A percentile compares a stretch with the other conserved stretches of the same genome.
Evolutionary conservation across 805 yeast species (phyloP).

Genomic region (Alloascoidea africana): DNA sequence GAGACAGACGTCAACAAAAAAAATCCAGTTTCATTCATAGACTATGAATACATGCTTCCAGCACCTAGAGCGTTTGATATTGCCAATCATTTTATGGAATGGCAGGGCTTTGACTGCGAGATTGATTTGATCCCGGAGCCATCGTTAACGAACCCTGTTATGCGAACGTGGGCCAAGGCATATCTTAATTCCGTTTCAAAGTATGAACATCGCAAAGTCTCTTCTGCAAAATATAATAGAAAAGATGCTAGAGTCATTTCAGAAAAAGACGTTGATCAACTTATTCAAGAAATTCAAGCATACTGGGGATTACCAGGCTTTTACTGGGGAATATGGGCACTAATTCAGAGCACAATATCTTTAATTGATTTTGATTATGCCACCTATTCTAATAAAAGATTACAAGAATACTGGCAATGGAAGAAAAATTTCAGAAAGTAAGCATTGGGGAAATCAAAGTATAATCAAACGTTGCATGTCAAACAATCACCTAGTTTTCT

Average conservation of each 20-base stretch:
- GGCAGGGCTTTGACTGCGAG: slow-evolving; percentile 75
- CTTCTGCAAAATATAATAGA: background rate
- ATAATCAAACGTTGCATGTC: too few relatives aligned
- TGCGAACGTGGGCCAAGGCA: slow-evolving; percentile 42
- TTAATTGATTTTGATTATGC: slow-evolving; percentile 61
- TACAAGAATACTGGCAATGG: slow-evolving; percentile 63
- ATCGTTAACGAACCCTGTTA: slow-evolving; percentile 21
- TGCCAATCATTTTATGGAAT: slow-evolving; percentile 61
- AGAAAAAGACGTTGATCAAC: slow-evolving; percentile 20
- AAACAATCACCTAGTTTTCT: too few relatives aligned
- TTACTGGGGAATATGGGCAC: slow-evolving; percentile 79
- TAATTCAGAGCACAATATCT: slow-evolving; percentile 54
- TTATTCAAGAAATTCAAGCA: slow-evolving; percentile 39
- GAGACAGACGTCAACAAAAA: background rate
- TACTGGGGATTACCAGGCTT: slow-evolving; percentile 74
- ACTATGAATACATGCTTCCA: slow-evolving; percentile 58
- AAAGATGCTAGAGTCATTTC: slow-evolving; percentile 2
- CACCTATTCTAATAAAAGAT: slow-evolving; percentile 39
- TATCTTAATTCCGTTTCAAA: slow-evolving; percentile 24
- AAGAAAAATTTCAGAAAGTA: slow-evolving; percentile 17
- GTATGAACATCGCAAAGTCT: slow-evolving; percentile 6
- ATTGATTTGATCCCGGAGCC: slow-evolving; percentile 43
- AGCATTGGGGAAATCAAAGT: too few relatives aligned
- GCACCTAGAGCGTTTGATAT: slow-evolving; percentile 65
- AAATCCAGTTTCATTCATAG: slow-evolving; percentile 43